Evolutionary conservation across 2,329 filamentous ascomycete genomes (phyloP).

Genomic region (Hymenoscyphus linearis): DNA sequence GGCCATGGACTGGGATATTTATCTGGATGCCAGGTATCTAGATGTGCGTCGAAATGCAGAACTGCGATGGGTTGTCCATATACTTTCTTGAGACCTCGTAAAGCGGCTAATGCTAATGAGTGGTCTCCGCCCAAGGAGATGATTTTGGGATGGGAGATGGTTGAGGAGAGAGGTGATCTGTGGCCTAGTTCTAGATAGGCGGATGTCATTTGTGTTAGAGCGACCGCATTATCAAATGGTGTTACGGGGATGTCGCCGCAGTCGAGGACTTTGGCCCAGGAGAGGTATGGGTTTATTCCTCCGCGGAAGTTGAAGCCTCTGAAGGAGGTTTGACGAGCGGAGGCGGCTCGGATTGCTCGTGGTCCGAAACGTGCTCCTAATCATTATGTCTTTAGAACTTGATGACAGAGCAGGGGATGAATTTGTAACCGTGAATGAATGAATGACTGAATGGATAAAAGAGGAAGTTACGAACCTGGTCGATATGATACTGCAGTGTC

Average conservation of each 20-base stretch:
- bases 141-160: conserved; percentile 34
- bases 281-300: conserved; percentile 74
- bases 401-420: background rate
- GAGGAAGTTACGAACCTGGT: conserved; percentile 44
- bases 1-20: conserved; percentile 77
- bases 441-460: background rate
- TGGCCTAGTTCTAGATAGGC: conserved; percentile 29
- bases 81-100: conserved; percentile 58
- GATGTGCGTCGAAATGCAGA: conserved; percentile 63
- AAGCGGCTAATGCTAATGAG: conserved; percentile 62
- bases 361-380: conserved; percentile 75
- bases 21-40: conserved; percentile 36
- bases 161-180: conserved; percentile 23
- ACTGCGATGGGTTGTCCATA: conserved; percentile 62
- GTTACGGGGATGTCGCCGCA: conserved; percentile 88
- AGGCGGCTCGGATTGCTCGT: conserved; percentile 79
- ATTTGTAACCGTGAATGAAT: background rate
- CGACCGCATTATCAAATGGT: conserved; percentile 79
- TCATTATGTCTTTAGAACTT: background rate
- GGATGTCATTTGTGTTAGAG: conserved; percentile 70
- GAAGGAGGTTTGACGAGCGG: conserved; percentile 72
- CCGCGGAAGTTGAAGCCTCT: conserved; percentile 80
- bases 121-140: conserved; percentile 72
- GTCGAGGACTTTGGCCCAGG: conserved; percentile 75
- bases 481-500: conserved; percentile 69